phyloP scores from a whole-genome alignment of 2,329 filamentous ascomycete species.

The Davidsoniella australis region DNA sequence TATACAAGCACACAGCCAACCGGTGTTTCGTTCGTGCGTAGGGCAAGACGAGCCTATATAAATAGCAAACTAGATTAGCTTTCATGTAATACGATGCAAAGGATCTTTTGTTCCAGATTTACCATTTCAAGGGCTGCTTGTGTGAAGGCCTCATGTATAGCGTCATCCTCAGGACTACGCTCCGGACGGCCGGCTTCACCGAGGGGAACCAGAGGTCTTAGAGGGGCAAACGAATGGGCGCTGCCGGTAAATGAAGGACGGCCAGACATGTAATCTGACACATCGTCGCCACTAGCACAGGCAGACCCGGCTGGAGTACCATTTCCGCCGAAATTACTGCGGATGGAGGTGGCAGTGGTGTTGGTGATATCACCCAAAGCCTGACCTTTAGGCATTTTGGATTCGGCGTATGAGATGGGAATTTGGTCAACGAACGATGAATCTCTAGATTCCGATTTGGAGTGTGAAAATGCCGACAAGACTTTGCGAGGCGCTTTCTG shows the following conservation, averaged over 20 bases:
- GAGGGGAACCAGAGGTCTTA: conserved; percentile 12
- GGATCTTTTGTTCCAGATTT: conserved; percentile 16
- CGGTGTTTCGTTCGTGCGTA: conserved; percentile 77
- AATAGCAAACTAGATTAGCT: conserved; percentile 12
- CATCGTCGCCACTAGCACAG: neutral
- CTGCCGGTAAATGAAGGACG: conserved; percentile 11
- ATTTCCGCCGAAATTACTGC: neutral
- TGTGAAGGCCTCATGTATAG: conserved; percentile 49
- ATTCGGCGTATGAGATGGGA: neutral
- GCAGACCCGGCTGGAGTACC: neutral
- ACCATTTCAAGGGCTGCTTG: conserved; percentile 77
- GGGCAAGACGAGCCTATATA: conserved; percentile 61
- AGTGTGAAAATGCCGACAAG: conserved; percentile 6
- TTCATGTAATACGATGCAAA: neutral
- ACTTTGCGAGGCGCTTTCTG: conserved; percentile 11
- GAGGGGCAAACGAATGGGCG: conserved; percentile 11
- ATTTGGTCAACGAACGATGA: neutral
- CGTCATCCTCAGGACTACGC: conserved; percentile 20
- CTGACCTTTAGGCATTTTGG: neutral
- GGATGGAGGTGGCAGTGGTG: neutral
- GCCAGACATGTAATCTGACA: conserved; percentile 1
- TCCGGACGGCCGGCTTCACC: conserved; percentile 12
- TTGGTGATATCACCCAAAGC: neutral
- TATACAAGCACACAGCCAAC: conserved; percentile 91
- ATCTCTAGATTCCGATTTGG: conserved; percentile 1